Conservation (phyloP, 2,329 filamentous ascomycete species). For the Colletotrichum brevisporum region DNA sequence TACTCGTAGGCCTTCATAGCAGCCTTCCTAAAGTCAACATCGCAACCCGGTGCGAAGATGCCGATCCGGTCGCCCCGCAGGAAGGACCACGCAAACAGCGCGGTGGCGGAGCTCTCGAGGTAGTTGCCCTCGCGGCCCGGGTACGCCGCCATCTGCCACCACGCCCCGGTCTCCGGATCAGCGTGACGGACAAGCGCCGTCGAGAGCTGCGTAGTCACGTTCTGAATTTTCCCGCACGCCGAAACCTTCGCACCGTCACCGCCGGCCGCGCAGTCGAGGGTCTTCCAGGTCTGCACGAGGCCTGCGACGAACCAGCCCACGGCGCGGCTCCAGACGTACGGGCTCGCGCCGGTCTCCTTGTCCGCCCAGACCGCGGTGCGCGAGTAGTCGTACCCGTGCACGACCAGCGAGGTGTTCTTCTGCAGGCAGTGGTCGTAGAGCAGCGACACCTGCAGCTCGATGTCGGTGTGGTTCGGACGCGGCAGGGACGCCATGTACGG, state of each 20-base stretch:
- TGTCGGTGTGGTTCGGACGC: constrained; percentile 41
- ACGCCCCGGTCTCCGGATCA: constrained; percentile 33
- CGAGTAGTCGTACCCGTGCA: constrained; percentile 41
- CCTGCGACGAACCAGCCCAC: constrained; percentile 41
- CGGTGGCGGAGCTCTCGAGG: constrained; percentile 42
- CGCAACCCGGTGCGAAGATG: neutral
- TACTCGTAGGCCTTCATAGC: constrained; percentile 39
- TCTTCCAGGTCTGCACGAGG: constrained; percentile 40
- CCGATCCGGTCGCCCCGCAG: constrained; percentile 32
- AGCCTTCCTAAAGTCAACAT: constrained; percentile 7
- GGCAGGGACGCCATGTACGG: constrained; percentile 52
- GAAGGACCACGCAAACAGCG: constrained; percentile 36
- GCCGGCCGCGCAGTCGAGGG: constrained; percentile 15
- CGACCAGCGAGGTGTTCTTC: constrained; percentile 29
- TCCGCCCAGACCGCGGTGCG: constrained; percentile 40
- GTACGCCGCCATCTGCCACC: constrained; percentile 40
- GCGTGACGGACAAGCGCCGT: constrained; percentile 24
- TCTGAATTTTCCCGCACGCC: constrained; percentile 21
- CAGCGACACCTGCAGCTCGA: constrained; percentile 42
- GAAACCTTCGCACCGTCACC: neutral
- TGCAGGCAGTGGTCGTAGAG: constrained; percentile 39
- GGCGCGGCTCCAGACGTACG: constrained; percentile 40
- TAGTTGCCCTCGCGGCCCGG: constrained; percentile 38
- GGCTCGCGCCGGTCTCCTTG: constrained; percentile 38
- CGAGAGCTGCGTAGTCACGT: constrained; percentile 18